Evolutionary conservation across 2,329 filamentous ascomycete species (phyloP), one percentile per base, ranked within the genome.

Genomic region (Cladophialophora carrionii): DNA sequence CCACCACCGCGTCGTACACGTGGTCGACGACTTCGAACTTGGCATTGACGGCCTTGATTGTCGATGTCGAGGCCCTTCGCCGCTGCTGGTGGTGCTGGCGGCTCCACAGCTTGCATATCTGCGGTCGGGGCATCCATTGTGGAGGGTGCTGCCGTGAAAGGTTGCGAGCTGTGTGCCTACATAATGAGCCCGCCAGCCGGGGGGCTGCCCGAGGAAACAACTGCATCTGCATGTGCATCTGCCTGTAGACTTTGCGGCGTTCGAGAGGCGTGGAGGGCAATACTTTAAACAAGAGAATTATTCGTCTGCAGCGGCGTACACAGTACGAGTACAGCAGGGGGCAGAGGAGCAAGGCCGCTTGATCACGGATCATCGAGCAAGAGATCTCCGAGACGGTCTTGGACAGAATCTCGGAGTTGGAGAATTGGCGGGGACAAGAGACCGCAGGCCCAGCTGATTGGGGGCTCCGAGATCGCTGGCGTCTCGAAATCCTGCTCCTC

Each of bases 1-100:
- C 81, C 52, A 83, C 81, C 31, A 83, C 75, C 61, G 82, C 77
- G 69, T 83, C 80, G 37, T 67, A 67, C 22, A 64, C 53, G 48
- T 70, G 68, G 57, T 70, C 68, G 29, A 70, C 57, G 34, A 70
- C 66, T 26, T 68, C 54, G 34, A 69, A 70, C 7, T 54, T 68
- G 46, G 17, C 7, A 4, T 64, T 48, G 20, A 43, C 14, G 20
- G 41, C 59, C 12, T 53, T 58, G 1, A 69, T 10, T n/a, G 68
- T 67, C 3, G 63, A 67, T 20, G 64, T 70, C 4, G 68, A 68
- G 14, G 68, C 68, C 32, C 60, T 49, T 26, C 68, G 63, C 4
- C 62, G 54, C 43, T 68, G 66, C 26, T 29, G 6, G 26, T 29
- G 26, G 26, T 29, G 26, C 20, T 68, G 66, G 37, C n/a, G 37